phyloP scores from a whole-genome alignment of 2,329 filamentous ascomycete genomes.

The Scleromitrula shiraiana region DNA sequence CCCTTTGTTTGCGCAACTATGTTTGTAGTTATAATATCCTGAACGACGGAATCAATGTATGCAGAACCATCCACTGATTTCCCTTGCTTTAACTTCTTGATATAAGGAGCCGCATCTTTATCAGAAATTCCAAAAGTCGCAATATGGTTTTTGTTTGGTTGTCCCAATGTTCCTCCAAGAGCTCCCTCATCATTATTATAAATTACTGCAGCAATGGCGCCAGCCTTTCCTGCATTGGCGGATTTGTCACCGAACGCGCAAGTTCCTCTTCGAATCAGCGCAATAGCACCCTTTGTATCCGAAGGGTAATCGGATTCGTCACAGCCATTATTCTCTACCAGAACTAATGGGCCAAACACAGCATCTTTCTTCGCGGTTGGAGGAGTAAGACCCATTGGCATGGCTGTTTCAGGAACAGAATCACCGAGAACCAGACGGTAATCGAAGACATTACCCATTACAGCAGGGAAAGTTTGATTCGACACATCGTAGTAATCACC shows the following conservation, averaged over 20 bases:
- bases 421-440: slow-evolving; percentile 49
- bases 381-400: slow-evolving; percentile 58
- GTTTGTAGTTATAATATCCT: slow-evolving; percentile 37
- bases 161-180: slow-evolving; percentile 61
- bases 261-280: slow-evolving; percentile 59
- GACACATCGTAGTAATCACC: slow-evolving; percentile 54
- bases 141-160: slow-evolving; percentile 49
- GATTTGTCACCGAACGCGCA: slow-evolving; percentile 70
- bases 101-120: slow-evolving; percentile 47
- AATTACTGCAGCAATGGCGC: slow-evolving; percentile 62
- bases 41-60: slow-evolving; percentile 51
- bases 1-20: slow-evolving; percentile 53
- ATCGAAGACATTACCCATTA: slow-evolving; percentile 52
- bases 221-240: slow-evolving; percentile 56
- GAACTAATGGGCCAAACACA: slow-evolving; percentile 51
- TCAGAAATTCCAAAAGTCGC: slow-evolving; percentile 61
- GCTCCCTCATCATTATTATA: slow-evolving; percentile 47
- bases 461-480: slow-evolving; percentile 57
- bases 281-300: slow-evolving; percentile 53
- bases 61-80: slow-evolving; percentile 45
- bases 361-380: slow-evolving; percentile 52
- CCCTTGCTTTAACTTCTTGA: slow-evolving; percentile 45
- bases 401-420: slow-evolving; percentile 41
- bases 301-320: slow-evolving; percentile 53
- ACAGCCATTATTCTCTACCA: slow-evolving; percentile 57